These are phyloP conservation scores for Decorospora gaudefroyi DNA, from an alignment of 2,329 filamentous ascomycete genomes.

Conservation along the genomic window DNA sequence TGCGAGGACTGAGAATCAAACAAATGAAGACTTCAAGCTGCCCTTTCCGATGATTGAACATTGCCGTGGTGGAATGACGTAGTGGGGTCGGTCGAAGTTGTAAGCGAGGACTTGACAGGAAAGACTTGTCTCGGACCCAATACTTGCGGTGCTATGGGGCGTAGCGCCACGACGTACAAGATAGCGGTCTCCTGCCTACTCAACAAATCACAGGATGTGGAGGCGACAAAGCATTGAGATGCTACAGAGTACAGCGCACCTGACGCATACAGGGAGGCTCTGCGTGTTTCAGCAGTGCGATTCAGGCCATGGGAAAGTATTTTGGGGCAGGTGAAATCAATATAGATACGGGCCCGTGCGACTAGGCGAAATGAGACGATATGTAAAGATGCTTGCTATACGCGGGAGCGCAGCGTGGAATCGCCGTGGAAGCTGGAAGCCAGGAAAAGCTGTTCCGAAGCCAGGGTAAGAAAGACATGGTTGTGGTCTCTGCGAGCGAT, in stretches of 20 bases:
- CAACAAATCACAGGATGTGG: too few relatives aligned
- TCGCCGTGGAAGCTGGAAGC: background rate
- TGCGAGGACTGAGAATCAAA: constrained; percentile 22
- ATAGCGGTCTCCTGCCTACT: too few relatives aligned
- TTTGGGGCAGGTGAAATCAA: constrained; percentile 5
- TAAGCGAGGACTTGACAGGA: background rate
- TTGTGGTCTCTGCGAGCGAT: background rate
- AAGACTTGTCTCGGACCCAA: background rate
- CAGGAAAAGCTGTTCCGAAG: constrained; percentile 3
- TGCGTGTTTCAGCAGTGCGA: constrained; percentile 14
- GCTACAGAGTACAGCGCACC: background rate
- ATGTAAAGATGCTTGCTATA: constrained; percentile 4
- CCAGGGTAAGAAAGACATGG: constrained; percentile 1
- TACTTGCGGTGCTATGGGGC: background rate
- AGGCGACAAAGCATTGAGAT: constrained; percentile 4
- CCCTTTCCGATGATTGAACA: background rate
- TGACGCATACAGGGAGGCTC: constrained; percentile 7
- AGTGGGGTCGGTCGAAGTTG: too few relatives aligned
- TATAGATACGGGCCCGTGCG: constrained; percentile 7
- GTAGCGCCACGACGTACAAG: too few relatives aligned
- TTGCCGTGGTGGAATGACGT: background rate
- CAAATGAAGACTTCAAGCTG: constrained; percentile 28
- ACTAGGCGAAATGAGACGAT: constrained; percentile 15
- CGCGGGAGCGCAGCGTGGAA: constrained; percentile 2
- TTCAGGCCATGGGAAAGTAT: constrained; percentile 1